Conservation (phyloP, 2,329 filamentous ascomycete genomes). For the Aspergillus eucalypticola region DNA sequence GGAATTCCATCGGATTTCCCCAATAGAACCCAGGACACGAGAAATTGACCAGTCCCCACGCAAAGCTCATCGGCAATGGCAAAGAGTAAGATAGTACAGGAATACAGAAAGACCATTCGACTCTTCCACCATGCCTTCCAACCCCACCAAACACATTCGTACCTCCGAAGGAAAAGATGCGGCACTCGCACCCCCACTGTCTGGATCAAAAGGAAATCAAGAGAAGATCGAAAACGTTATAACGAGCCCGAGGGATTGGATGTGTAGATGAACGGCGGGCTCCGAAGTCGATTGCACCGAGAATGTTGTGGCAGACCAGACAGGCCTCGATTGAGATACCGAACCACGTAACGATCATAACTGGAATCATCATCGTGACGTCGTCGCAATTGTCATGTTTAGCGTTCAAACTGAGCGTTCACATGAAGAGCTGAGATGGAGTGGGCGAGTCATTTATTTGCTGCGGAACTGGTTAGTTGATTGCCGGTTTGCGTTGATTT, state of each 20-base stretch:
- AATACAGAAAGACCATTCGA: constrained; percentile 11
- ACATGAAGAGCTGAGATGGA: constrained; percentile 53
- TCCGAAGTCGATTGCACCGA: constrained; percentile 26
- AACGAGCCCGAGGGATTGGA: constrained; percentile 33
- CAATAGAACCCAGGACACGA: constrained; percentile 23
- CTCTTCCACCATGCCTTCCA: constrained; percentile 30
- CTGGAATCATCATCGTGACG: constrained; percentile 34
- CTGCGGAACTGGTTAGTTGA: constrained; percentile 48
- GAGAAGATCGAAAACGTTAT: constrained; percentile 31
- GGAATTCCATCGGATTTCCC: constrained; percentile 15
- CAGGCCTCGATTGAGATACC: constrained; percentile 25
- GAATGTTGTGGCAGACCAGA: constrained; percentile 22
- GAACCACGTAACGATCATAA: constrained; percentile 33
- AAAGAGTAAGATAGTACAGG: constrained; percentile 20
- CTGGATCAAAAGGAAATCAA: constrained; percentile 18
- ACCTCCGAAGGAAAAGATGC: constrained; percentile 27
- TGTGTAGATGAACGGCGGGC: constrained; percentile 26
- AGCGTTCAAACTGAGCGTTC: constrained; percentile 40
- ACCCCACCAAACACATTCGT: constrained; percentile 39
- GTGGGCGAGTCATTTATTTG: constrained; percentile 67
- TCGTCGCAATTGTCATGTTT: constrained; percentile 38
- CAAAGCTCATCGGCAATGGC: constrained; percentile 22
- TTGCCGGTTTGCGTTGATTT: constrained; percentile 1
- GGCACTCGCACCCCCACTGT: constrained; percentile 20
- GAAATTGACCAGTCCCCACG: constrained; percentile 41